Conservation (phyloP, 441 rosid genomes). For the Gossypium gossypioides region DNA sequence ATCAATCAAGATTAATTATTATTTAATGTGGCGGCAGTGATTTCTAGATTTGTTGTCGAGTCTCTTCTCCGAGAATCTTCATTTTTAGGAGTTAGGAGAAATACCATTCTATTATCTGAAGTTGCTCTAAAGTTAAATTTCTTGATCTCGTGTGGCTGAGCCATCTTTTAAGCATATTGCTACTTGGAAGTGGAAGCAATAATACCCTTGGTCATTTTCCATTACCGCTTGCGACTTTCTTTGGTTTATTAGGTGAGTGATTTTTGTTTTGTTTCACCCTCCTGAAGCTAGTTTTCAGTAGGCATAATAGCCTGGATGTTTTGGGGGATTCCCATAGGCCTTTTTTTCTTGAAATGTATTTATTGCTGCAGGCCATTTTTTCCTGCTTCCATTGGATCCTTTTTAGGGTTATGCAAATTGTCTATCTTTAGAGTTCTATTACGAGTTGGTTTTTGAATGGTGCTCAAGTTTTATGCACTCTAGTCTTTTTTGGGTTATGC, state of each 20-base stretch:
- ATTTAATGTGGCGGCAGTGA: not conserved
- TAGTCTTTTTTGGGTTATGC: not conserved
- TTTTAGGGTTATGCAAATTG: not conserved
- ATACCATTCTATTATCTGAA: not conserved
- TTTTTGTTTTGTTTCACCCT: not conserved
- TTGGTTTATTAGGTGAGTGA: constrained; percentile 1
- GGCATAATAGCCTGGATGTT: not conserved
- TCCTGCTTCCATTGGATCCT: not conserved
- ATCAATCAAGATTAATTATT: not conserved
- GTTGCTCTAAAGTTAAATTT: not conserved
- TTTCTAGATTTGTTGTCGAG: not conserved
- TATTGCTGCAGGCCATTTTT: not conserved
- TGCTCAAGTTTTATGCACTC: not conserved
- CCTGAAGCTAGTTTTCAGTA: not conserved
- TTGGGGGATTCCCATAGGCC: not conserved
- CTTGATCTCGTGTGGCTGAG: not conserved
- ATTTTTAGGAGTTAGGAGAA: not conserved
- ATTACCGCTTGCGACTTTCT: not conserved
- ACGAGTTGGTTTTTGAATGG: not conserved
- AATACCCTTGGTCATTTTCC: not conserved
- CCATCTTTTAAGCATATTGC: not conserved
- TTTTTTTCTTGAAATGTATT: not conserved
- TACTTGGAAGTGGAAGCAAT: not conserved
- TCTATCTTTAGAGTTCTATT: not conserved
- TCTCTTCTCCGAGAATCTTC: not conserved